Percentiles rank a stretch among this genome's conserved stretches.
Conservation (phyloP, 2,329 filamentous ascomycete species). For the Cladophialophora exuberans region DNA sequence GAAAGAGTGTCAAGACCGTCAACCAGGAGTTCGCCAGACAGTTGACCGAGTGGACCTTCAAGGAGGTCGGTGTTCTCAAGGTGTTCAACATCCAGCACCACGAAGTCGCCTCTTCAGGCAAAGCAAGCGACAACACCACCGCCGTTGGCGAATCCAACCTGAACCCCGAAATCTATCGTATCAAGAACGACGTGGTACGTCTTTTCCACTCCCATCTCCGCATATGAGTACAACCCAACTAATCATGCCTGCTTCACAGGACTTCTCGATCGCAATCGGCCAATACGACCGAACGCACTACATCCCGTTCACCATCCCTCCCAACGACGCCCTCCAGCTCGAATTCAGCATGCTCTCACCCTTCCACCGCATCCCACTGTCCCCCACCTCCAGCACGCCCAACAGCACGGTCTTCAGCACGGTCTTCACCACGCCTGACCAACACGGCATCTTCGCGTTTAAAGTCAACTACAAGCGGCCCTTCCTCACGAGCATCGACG, state of each 20-base stretch:
- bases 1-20: constrained; percentile 65
- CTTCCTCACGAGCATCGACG: constrained; percentile 84
- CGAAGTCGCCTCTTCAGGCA: constrained; percentile 52
- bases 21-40: constrained; percentile 87
- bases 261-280: constrained; percentile 85
- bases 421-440: constrained; percentile 84
- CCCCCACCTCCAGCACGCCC: constrained; percentile 58
- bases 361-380: constrained; percentile 84
- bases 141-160: constrained; percentile 66
- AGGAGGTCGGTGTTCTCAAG: constrained; percentile 86
- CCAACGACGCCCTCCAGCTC: constrained; percentile 78
- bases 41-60: constrained; percentile 92
- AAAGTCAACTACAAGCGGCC: constrained; percentile 95
- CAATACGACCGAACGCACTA: constrained; percentile 79
- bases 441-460: constrained; percentile 99
- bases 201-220: neutral
- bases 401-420: constrained; percentile 74
- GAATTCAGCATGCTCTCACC: constrained; percentile 99
- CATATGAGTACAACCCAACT: constrained; percentile 30
- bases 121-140: constrained; percentile 53
- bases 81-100: constrained; percentile 84
- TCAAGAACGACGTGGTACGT: constrained; percentile 96
- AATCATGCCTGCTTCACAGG: constrained; percentile 55
- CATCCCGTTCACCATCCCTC: constrained; percentile 71
- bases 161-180: constrained; percentile 88